These are phyloP conservation scores for Golovinomyces cichoracearum DNA, from an alignment of 2,329 filamentous ascomycete species.

Conservation along the genomic window DNA sequence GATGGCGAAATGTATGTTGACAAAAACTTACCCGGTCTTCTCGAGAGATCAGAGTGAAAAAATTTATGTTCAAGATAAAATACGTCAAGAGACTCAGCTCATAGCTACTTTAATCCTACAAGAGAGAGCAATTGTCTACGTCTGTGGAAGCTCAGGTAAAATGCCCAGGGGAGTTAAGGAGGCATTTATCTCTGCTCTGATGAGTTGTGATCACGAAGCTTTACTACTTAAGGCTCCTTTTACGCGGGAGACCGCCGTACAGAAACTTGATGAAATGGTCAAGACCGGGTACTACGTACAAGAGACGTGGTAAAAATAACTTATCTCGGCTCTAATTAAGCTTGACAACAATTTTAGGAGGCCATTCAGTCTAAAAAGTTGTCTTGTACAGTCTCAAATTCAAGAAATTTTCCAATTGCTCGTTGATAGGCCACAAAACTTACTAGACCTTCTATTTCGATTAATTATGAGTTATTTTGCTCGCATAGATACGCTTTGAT, in stretches of 20 bases:
- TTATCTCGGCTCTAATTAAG: too few relatives aligned
- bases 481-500: too few relatives aligned
- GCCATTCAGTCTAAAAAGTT: too few relatives aligned
- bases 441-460: too few relatives aligned
- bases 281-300: constrained; percentile 37
- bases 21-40: constrained; percentile 38
- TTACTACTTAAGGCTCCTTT: not conserved
- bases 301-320: constrained; percentile 47
- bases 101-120: constrained; percentile 23
- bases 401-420: too few relatives aligned
- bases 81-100: constrained; percentile 11
- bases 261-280: constrained; percentile 33
- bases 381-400: too few relatives aligned
- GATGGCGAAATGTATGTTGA: constrained; percentile 20
- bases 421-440: too few relatives aligned
- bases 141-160: constrained; percentile 34
- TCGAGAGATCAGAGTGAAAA: constrained; percentile 41
- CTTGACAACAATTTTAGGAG: too few relatives aligned
- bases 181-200: constrained; percentile 35
- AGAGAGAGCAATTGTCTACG: constrained; percentile 26
- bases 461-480: too few relatives aligned
- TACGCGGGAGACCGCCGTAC: not conserved
- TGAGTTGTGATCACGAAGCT: not conserved
- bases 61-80: constrained; percentile 33
- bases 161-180: constrained; percentile 47